Evolutionary conservation across 2,329 filamentous ascomycete genomes (phyloP).

Genomic region (Diatrype stigma): DNA sequence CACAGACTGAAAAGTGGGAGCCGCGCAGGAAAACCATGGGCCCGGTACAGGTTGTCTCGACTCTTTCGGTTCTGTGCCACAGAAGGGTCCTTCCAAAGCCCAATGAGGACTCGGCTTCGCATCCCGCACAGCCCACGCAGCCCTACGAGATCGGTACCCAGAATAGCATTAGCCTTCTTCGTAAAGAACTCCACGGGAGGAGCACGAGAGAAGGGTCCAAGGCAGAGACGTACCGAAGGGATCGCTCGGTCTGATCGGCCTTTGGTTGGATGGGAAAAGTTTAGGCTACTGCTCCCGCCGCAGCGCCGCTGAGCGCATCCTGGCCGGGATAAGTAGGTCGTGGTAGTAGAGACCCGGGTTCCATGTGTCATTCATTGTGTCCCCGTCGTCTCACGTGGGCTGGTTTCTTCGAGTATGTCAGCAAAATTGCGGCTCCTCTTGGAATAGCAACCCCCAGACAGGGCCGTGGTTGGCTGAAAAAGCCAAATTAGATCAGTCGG

Average conservation of each 20-base stretch:
- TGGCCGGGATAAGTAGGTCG: too few species aligned
- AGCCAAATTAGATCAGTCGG: background rate
- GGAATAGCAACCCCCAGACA: background rate
- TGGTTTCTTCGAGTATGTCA: background rate
- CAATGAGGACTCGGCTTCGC: too few species aligned
- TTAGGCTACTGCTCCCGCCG: background rate
- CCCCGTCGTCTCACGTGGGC: background rate
- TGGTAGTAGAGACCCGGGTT: too few species aligned
- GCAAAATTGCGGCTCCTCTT: background rate
- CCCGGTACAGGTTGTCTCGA: background rate
- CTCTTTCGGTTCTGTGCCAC: background rate
- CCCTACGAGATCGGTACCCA: background rate
- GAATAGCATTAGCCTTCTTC: background rate
- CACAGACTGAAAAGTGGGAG: background rate
- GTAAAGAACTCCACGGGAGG: too few species aligned
- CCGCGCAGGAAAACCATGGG: background rate
- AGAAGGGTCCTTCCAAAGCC: background rate
- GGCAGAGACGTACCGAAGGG: background rate
- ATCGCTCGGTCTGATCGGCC: background rate
- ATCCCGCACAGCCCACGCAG: background rate
- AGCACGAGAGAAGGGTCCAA: too few species aligned
- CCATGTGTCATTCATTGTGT: background rate
- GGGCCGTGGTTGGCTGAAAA: background rate
- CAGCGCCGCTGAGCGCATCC: too few species aligned
- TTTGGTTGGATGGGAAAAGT: background rate